Evolutionary conservation across 176 grass and related monocot genomes (phyloP).

Genomic region (Oryza glaberrima): DNA sequence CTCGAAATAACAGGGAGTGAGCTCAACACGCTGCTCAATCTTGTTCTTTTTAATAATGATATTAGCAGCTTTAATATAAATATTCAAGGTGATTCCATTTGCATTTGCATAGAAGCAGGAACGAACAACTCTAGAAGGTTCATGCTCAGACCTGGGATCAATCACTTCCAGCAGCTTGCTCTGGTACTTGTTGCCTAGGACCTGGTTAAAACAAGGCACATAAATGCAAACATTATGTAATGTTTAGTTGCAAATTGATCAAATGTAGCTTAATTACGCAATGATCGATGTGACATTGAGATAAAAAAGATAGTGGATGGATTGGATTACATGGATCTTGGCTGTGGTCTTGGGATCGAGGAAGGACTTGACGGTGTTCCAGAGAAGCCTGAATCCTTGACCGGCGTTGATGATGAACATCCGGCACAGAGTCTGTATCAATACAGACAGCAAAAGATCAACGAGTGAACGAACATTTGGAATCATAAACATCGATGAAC

Average conservation of each 20-base stretch:
- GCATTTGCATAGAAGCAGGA: background rate
- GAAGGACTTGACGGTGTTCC: conserved; percentile 97
- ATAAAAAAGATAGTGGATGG: background rate
- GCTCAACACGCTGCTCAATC: background rate
- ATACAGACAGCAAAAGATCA: background rate
- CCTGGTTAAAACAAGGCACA: conserved; percentile 44
- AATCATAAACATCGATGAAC: background rate
- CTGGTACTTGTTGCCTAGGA: conserved; percentile 93
- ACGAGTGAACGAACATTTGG: background rate
- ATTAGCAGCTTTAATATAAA: background rate
- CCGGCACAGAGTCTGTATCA: conserved; percentile 76
- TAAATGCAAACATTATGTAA: background rate
- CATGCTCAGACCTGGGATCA: conserved; percentile 71
- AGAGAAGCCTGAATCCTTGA: conserved; percentile 89
- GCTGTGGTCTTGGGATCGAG: conserved; percentile 94
- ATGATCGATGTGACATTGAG: background rate
- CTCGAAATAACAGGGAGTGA: conserved; percentile 9
- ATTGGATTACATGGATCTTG: conserved; percentile 83
- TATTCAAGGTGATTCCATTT: background rate
- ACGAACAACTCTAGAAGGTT: background rate
- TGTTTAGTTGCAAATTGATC: background rate
- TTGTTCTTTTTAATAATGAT: background rate
- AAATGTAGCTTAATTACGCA: background rate
- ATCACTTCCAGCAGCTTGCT: conserved; percentile 94
- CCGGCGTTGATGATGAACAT: conserved; percentile 99